These are phyloP conservation scores for Sclerotinia glacialis DNA, from an alignment of 2,329 filamentous ascomycete genomes.

Conservation along the genomic window DNA sequence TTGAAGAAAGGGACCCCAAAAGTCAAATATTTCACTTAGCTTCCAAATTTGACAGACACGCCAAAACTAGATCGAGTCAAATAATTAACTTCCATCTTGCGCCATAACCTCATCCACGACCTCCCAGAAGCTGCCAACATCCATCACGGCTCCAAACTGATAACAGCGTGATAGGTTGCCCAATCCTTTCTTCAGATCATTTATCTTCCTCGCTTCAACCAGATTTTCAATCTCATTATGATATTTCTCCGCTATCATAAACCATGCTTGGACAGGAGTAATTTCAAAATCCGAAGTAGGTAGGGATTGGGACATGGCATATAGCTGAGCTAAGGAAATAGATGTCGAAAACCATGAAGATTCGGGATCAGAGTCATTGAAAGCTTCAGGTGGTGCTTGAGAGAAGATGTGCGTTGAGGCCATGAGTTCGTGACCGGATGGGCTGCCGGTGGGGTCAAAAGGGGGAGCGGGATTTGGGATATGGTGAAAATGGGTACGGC, in stretches of 20 bases:
- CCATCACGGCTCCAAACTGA: constrained; percentile 36
- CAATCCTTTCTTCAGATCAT: constrained; percentile 30
- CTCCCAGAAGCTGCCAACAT: constrained; percentile 33
- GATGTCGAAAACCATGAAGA: constrained; percentile 21
- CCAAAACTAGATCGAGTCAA: background rate
- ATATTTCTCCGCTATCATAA: constrained; percentile 29
- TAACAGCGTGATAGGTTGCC: constrained; percentile 31
- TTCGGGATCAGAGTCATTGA: constrained; percentile 1
- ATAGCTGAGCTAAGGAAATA: constrained; percentile 24
- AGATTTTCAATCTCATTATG: constrained; percentile 18
- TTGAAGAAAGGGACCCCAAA: background rate
- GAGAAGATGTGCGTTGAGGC: constrained; percentile 32
- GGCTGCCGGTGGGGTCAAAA: constrained; percentile 22
- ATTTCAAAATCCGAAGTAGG: constrained; percentile 34
- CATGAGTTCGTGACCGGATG: constrained; percentile 35
- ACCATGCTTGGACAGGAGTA: constrained; percentile 39
- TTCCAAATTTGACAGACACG: background rate
- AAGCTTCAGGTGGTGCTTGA: constrained; percentile 26
- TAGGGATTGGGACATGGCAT: constrained; percentile 29
- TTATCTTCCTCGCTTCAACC: constrained; percentile 16
- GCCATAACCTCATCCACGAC: constrained; percentile 27
- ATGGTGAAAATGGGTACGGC: constrained; percentile 18
- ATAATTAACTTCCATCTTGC: background rate
- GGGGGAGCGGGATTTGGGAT: background rate
- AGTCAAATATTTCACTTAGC: no score